Base-by-base conservation (phyloP, 495 filamentous ascomycete species). In the Xylaria palmicola region DNA sequence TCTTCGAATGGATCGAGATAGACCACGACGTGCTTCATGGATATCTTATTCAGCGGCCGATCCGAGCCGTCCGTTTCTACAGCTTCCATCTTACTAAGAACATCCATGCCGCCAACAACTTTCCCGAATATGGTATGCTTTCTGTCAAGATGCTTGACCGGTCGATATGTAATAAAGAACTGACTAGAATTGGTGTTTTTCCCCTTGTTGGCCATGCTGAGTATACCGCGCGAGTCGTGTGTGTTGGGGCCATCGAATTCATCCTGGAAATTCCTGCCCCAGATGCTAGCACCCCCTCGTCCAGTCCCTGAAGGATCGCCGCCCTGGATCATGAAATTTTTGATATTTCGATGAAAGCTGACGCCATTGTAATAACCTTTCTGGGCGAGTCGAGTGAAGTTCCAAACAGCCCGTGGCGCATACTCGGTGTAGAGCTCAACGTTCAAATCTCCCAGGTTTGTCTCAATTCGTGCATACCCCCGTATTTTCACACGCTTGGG, bases 191-290 rank as follows among this genome's bases (percentile, higher is more conserved):
- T 98, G 2, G 95, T 98, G 62, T 98, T 92, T 64, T 96, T 96
- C 27, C 94, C 94, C 66, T 98, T 98, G 67, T 98, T 98, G 32
- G 94, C 94, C 94, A 98, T 98, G 64, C 86, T 90, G 12, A 98
- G 64, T 1, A 94, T 81, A 2, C 94, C 94, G 4, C 94, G 76
- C 0, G 78, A 72, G 67, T 93, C 87, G 66, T 97, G 93, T 26
- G 85, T 85, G 30, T 92, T 68, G 0, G 94, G 95, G 0, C 93
- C 92, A 26, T 97, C 92, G 54, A 97, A 88, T 68, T 98, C 95
- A 72, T 98, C 94, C 29, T 87, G 79, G 69, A 98, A 98, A 60
- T 88, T 88, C 74, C 91, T 92, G 44, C 88, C 88, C 94, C 94
- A 98, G 58, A 93, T 82, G 67, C 87, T 91, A 40, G 83, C 78